phyloP scores from a whole-genome alignment of 805 yeast species.

The Metschnikowia peoriensis region DNA sequence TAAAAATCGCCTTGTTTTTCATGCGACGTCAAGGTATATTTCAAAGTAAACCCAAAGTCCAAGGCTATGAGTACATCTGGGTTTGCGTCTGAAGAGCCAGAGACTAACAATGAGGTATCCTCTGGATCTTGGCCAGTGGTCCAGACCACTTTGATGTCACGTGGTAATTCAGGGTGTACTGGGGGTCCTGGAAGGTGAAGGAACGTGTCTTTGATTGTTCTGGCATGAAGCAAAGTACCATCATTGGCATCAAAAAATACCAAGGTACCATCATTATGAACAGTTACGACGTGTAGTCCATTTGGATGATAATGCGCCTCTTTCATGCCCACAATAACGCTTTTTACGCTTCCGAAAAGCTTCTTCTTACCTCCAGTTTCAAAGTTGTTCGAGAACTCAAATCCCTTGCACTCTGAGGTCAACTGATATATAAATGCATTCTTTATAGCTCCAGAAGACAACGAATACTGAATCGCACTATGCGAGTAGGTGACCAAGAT shows the following conservation, averaged over 20 bases:
- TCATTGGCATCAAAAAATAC: conserved; percentile 91
- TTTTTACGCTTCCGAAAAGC: conserved; percentile 37
- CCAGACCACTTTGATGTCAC: conserved; percentile 56
- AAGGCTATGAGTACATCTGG: conserved; percentile 45
- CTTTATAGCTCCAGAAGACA: conserved; percentile 59
- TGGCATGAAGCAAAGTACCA: conserved; percentile 71
- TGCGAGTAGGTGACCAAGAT: conserved; percentile 70
- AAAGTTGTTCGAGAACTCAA: conserved; percentile 26
- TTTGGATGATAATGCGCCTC: conserved; percentile 88
- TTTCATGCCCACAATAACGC: conserved; percentile 28
- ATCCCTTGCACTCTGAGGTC: conserved; percentile 68
- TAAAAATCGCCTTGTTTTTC: conserved; percentile 80
- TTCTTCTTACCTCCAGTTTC: conserved; percentile 42
- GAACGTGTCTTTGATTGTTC: conserved; percentile 64
- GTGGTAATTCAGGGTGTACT: conserved; percentile 7
- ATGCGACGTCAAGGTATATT: conserved; percentile 77
- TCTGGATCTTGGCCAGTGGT: conserved; percentile 78
- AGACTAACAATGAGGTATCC: conserved; percentile 65
- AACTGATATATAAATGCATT: conserved; percentile 58
- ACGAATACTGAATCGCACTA: conserved; percentile 65
- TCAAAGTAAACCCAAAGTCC: conserved; percentile 78
- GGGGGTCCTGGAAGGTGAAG: conserved; percentile 53
- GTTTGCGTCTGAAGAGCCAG: conserved; percentile 57
- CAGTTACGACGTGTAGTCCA: conserved; percentile 78
- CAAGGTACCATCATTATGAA: conserved; percentile 78